Evolutionary conservation across 176 grass and related monocot species (phyloP).

Genomic region (Cymbopogon citratus): DNA sequence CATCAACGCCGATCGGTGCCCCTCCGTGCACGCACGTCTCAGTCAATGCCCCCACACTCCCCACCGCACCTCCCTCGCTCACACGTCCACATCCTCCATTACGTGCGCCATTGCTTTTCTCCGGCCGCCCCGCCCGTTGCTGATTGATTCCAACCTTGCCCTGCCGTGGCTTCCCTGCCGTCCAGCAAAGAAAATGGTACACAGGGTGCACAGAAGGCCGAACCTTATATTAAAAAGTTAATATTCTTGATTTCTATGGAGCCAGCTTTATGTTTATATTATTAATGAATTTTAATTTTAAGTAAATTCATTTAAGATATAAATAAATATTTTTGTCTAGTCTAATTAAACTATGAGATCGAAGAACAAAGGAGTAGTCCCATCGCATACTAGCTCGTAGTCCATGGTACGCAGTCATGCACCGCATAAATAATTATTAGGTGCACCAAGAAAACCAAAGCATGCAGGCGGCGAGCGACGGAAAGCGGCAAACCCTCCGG

Average conservation of each 20-base stretch:
- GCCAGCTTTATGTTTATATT: too few relatives aligned
- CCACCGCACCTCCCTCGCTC: conserved; percentile 22
- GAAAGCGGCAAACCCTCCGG: conserved; percentile 22
- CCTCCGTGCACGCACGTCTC: conserved; percentile 44
- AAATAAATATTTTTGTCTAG: too few relatives aligned
- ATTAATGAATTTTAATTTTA: too few relatives aligned
- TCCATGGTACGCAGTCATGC: not conserved
- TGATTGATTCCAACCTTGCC: conserved; percentile 1
- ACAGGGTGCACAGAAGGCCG: not conserved
- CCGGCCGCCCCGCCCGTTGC: not conserved
- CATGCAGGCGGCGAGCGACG: not conserved
- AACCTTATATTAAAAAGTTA: too few relatives aligned
- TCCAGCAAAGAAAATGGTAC: not conserved
- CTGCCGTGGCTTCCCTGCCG: not conserved
- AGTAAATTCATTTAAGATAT: too few relatives aligned
- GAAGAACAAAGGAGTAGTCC: not conserved
- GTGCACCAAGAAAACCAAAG: conserved; percentile 6
- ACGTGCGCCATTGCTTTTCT: conserved; percentile 32
- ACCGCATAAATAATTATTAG: not conserved
- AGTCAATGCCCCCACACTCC: conserved; percentile 42
- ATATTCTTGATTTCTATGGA: too few relatives aligned
- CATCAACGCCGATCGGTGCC: conserved; percentile 41
- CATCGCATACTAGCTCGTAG: not conserved
- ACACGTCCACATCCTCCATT: conserved; percentile 29
- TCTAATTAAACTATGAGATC: too few relatives aligned